phyloP scores from a whole-genome alignment of 73 alveolate species.

The Breviolum minutum region DNA sequence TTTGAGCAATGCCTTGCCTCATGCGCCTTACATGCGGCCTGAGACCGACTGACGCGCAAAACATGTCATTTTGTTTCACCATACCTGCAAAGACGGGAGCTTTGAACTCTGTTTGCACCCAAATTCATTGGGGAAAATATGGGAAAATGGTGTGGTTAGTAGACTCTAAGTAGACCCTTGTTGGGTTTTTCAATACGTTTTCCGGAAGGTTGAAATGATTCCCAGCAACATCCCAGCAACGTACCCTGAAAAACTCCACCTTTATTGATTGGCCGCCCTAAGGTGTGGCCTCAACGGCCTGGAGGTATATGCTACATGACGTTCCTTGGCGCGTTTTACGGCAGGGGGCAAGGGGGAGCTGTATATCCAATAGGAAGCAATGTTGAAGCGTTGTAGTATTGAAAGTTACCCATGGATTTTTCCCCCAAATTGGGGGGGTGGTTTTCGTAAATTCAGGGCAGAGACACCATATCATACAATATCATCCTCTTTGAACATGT shows the following conservation, averaged over 20 bases:
- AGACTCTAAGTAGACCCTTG: neutral
- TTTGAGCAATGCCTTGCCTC: conserved; percentile 25
- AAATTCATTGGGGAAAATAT: too few relatives aligned
- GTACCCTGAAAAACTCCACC: neutral
- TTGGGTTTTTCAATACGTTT: neutral
- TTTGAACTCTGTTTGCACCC: neutral
- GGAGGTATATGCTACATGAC: conserved; percentile 95
- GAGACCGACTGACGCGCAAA: neutral
- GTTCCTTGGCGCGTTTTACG: neutral
- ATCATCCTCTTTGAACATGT: too few relatives aligned
- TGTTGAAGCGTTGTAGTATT: too few relatives aligned
- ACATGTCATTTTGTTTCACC: neutral
- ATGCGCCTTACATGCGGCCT: conserved; percentile 34
- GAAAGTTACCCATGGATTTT: too few relatives aligned
- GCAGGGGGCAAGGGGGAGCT: neutral
- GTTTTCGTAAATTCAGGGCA: too few relatives aligned
- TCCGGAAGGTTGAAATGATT: neutral
- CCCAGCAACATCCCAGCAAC: too few relatives aligned
- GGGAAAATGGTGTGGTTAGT: neutral
- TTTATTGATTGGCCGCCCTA: neutral
- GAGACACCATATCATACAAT: too few relatives aligned
- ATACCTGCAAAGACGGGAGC: too few relatives aligned
- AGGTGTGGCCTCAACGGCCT: conserved; percentile 88
- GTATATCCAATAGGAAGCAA: too few relatives aligned
- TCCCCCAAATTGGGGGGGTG: too few relatives aligned